These are phyloP conservation scores for Bertia moriformis DNA, from an alignment of 2,329 filamentous ascomycete genomes.

Conservation along the genomic window DNA sequence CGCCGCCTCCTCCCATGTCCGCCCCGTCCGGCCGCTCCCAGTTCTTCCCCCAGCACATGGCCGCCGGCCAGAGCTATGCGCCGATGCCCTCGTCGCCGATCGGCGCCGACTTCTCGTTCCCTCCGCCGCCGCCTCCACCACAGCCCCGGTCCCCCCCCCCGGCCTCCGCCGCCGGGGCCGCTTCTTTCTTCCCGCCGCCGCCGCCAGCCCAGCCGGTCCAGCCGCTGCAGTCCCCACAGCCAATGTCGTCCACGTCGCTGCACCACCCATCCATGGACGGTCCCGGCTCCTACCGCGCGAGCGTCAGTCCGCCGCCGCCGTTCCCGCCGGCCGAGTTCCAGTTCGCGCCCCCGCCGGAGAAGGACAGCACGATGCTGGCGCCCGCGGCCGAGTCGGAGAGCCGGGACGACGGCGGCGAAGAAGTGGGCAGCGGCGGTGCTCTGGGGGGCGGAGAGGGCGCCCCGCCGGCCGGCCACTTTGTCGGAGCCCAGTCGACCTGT, in stretches of 20 bases:
- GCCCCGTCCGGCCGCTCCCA: background rate
- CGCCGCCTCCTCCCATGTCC: background rate
- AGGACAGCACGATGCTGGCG: background rate
- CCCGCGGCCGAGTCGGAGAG: background rate
- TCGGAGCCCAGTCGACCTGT: conserved; percentile 39
- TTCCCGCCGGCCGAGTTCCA: background rate
- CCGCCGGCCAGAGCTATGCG: background rate
- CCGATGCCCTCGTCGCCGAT: conserved; percentile 2
- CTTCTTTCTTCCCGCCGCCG: background rate
- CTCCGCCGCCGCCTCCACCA: background rate
- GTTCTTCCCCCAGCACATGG: background rate
- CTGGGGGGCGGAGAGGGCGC: conserved; percentile 13
- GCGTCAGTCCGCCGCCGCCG: conserved; percentile 7
- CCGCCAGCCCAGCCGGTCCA: background rate
- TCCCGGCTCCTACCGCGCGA: conserved; percentile 7
- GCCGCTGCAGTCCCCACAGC: background rate
- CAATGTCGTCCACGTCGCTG: too few relatives aligned
- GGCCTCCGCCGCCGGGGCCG: too few relatives aligned
- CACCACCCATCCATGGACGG: conserved; percentile 6
- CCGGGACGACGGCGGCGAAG: background rate
- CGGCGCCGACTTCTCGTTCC: conserved; percentile 2
- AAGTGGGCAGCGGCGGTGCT: background rate
- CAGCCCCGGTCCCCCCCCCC: background rate
- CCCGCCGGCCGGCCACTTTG: conserved; percentile 38
- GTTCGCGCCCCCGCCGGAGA: background rate